Percentiles rank a stretch among this genome's conserved stretches.
phyloP scores from a whole-genome alignment of 2,329 filamentous ascomycete genomes.

The Aureobasidium sp. region DNA sequence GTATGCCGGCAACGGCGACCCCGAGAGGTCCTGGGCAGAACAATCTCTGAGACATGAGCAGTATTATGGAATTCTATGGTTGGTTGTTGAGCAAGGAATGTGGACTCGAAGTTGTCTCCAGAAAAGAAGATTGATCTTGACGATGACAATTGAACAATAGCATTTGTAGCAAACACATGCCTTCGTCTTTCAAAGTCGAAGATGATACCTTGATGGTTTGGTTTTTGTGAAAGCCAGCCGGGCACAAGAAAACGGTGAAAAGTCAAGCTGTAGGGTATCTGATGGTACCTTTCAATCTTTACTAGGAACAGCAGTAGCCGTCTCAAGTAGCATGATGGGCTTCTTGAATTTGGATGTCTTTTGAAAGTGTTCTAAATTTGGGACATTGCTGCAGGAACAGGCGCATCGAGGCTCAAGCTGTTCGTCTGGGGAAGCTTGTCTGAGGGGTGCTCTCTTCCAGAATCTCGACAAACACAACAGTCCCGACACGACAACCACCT shows the following conservation, averaged over 20 bases:
- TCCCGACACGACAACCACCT: background rate
- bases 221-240: background rate
- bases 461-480: background rate
- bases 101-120: background rate
- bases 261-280: too few species aligned
- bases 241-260: background rate
- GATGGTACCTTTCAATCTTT: too few species aligned
- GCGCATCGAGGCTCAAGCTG: background rate
- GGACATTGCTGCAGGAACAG: conserved; percentile 5
- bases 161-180: too few species aligned
- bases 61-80: background rate
- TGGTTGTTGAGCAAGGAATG: background rate
- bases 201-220: background rate
- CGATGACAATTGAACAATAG: background rate
- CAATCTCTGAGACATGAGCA: background rate
- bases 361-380: conserved; percentile 5
- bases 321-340: too few species aligned
- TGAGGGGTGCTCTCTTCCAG: background rate
- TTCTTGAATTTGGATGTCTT: too few species aligned
- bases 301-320: too few species aligned
- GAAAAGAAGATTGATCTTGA: too few species aligned
- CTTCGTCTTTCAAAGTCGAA: too few species aligned
- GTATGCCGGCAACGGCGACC: conserved; percentile 22
- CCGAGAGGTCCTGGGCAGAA: conserved; percentile 1
- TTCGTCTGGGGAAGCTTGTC: background rate